A percentile compares a stretch with the other conserved stretches of the same genome.
phyloP scores from a whole-genome alignment of 2,329 filamentous ascomycete genomes.

The Ilyonectria sp. region DNA sequence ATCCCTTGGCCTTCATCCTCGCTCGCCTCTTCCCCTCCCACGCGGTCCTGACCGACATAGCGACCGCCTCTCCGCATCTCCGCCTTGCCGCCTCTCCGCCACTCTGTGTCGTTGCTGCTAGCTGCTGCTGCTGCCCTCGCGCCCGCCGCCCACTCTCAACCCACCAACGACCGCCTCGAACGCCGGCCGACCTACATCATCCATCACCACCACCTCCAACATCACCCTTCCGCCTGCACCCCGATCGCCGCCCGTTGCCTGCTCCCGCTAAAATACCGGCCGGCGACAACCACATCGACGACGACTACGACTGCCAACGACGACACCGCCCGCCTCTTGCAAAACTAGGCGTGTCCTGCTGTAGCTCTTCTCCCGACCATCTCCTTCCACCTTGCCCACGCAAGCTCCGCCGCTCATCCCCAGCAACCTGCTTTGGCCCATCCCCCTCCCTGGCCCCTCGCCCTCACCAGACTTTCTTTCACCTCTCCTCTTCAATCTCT shows the following conservation, averaged over 20 bases:
- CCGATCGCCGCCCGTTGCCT: constrained; percentile 21
- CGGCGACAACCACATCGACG: constrained; percentile 23
- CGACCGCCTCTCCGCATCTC: constrained; percentile 18
- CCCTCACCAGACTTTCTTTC: constrained; percentile 35
- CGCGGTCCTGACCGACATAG: constrained; percentile 27
- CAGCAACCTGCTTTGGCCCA: constrained; percentile 31
- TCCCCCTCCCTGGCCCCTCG: constrained; percentile 40
- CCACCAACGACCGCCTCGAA: constrained; percentile 29
- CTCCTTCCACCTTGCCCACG: constrained; percentile 34
- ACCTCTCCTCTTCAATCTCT: constrained; percentile 40
- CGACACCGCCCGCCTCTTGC: constrained; percentile 41
- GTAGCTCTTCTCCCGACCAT: constrained; percentile 39
- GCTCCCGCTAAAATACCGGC: constrained; percentile 9
- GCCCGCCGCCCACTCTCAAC: constrained; percentile 27
- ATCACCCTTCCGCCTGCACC: constrained; percentile 8
- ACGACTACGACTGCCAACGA: constrained; percentile 14
- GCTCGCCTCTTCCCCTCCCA: constrained; percentile 6
- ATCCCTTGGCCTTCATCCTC: constrained; percentile 27
- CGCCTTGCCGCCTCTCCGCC: constrained; percentile 19
- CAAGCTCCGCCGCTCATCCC: constrained; percentile 33
- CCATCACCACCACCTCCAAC: constrained; percentile 19
- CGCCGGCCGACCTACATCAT: constrained; percentile 28
- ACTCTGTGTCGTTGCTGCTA: constrained; percentile 8
- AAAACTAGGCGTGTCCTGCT: constrained; percentile 42
- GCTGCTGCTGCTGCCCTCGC: constrained; percentile 24